Conservation (phyloP, 108 stramenopile genomes). For the Chaetoceros tenuissimus region DNA sequence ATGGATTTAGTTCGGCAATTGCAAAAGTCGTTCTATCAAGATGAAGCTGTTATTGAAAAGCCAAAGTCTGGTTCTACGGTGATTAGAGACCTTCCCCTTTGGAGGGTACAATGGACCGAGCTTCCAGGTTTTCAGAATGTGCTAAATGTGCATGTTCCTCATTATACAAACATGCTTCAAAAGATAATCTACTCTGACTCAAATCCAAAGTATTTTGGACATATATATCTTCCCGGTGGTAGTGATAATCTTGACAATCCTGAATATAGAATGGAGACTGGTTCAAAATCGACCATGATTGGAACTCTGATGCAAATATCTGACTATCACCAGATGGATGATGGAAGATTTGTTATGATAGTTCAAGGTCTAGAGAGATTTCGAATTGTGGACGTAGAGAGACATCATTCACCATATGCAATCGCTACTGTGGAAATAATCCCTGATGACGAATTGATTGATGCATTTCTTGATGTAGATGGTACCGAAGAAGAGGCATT, state of each 20-base stretch:
- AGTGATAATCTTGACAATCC: slow-evolving; percentile 19
- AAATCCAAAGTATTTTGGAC: slow-evolving; percentile 40
- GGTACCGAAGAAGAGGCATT: not conserved
- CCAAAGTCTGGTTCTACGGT: no score
- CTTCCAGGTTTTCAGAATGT: slow-evolving; percentile 49
- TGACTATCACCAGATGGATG: slow-evolving; percentile 29
- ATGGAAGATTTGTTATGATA: slow-evolving; percentile 29
- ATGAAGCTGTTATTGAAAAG: no score
- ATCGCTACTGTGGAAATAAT: slow-evolving; percentile 29
- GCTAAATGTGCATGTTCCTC: slow-evolving; percentile 43
- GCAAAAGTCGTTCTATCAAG: no score
- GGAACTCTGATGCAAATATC: slow-evolving; percentile 37
- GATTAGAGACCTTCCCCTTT: no score
- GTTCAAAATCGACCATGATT: slow-evolving; percentile 1
- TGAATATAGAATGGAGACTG: slow-evolving; percentile 6
- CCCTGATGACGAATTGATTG: slow-evolving; percentile 33
- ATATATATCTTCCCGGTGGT: slow-evolving; percentile 27
- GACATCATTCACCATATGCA: slow-evolving; percentile 22
- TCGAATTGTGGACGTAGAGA: slow-evolving; percentile 12
- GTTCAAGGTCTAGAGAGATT: slow-evolving; percentile 40
- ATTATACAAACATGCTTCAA: slow-evolving; percentile 54
- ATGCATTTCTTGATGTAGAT: not conserved
- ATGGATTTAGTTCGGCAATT: no score
- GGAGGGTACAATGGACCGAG: slow-evolving; percentile 23
- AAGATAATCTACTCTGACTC: slow-evolving; percentile 26